Conservation (phyloP, 2,329 filamentous ascomycete species). For the Trichoderma lentiforme region DNA sequence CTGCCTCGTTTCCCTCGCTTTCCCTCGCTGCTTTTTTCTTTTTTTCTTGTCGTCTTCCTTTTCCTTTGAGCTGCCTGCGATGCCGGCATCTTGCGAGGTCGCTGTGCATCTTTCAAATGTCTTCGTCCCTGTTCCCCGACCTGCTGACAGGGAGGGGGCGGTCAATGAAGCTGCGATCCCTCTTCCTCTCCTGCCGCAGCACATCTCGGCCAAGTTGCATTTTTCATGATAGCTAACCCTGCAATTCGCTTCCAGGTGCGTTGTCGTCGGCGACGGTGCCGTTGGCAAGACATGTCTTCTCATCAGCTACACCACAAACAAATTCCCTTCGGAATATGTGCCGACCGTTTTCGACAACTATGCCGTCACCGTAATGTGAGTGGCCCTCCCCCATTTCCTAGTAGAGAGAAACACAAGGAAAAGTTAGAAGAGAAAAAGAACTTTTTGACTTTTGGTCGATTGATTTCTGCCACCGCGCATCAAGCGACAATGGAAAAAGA, state of each 20-base stretch:
- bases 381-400: conserved; percentile 30
- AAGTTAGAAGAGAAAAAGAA: not conserved
- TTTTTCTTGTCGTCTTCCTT: not conserved
- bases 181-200: not conserved
- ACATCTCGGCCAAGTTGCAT: not conserved
- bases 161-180: conserved; percentile 7
- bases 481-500: not conserved
- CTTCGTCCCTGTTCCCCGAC: not conserved
- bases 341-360: conserved; percentile 99
- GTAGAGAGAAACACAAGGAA: not conserved
- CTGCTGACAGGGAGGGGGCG: conserved; percentile 12
- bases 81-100: not conserved
- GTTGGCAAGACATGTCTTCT: conserved; percentile 98
- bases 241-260: conserved; percentile 63
- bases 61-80: not conserved
- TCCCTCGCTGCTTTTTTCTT: not conserved
- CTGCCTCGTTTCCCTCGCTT: not conserved
- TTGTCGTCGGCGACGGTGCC: conserved; percentile 98
- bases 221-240: conserved; percentile 23
- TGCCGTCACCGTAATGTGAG: conserved; percentile 98
- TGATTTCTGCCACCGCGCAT: not conserved
- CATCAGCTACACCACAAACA: conserved; percentile 99
- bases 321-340: conserved; percentile 99
- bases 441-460: not conserved
- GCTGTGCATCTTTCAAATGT: not conserved